These are phyloP conservation scores for Ophiostoma quercus DNA, from an alignment of 2,329 filamentous ascomycete species.

Conservation along the genomic window DNA sequence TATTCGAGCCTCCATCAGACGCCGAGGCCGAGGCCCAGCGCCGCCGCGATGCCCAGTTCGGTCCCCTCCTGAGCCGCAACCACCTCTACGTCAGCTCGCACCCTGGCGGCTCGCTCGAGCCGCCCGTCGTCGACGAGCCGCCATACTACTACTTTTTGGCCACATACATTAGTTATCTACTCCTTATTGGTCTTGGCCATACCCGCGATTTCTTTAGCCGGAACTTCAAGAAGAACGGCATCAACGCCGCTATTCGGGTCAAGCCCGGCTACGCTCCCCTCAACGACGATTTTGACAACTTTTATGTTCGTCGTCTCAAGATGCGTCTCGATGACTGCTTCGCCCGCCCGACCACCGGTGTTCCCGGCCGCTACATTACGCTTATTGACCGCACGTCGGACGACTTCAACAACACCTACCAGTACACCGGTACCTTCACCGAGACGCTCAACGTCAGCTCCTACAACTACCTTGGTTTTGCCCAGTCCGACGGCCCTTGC, in stretches of 20 bases:
- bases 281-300: conserved; percentile 98
- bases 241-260: conserved; percentile 75
- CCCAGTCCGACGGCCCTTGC: conserved; percentile 93
- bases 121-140: conserved; percentile 88
- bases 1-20: conserved; percentile 84
- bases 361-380: conserved; percentile 90
- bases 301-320: conserved; percentile 90
- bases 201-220: conserved; percentile 97
- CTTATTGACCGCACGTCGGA: conserved; percentile 84
- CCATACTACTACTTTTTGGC: conserved; percentile 96
- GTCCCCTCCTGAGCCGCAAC: conserved; percentile 69
- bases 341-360: conserved; percentile 82
- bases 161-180: conserved; percentile 96
- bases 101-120: conserved; percentile 70
- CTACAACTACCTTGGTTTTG: conserved; percentile 98
- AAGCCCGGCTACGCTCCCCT: conserved; percentile 88
- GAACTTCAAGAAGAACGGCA: conserved; percentile 76
- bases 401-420: conserved; percentile 87
- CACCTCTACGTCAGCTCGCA: conserved; percentile 90
- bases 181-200: conserved; percentile 92
- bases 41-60: conserved; percentile 84
- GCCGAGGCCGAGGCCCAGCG: conserved; percentile 72
- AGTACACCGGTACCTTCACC: conserved; percentile 81
- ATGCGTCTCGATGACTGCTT: conserved; percentile 96
- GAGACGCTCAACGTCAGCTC: conserved; percentile 98